Evolutionary conservation across 108 stramenopile genomes (phyloP), one percentile per base, ranked within the genome.

Genomic region (Conticribra weissflogii): DNA sequence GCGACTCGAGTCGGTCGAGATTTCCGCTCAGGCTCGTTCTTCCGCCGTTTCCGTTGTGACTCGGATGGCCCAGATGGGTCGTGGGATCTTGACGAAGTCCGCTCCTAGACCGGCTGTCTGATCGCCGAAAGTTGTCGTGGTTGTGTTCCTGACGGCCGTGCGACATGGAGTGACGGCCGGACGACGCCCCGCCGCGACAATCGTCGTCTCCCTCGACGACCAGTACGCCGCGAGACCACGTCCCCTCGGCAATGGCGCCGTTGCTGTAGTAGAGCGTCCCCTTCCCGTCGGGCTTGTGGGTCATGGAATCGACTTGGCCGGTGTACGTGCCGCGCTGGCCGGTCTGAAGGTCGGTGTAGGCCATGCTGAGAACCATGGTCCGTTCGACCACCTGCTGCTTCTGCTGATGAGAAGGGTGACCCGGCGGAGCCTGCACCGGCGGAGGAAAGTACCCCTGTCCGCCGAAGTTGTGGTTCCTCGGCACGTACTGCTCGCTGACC

Each of bases 231-330:
- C 60, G 67, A 25, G 18, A 46, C 74, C 74, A 76, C 4, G 74
- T 60, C 41, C 74, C 74, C 66, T 76, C 74, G 36, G 74, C 74
- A 28, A 76, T 67, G 18, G 33, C 56, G 5, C 74, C 74, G 30
- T 68, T 67, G 24, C 46, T 52, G 59, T 76, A 76, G 44, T 76
- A 76, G 28, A 76, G 66, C 0, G 74, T 76, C 9, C 74, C 74
- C 59, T 68, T 76, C 23, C 74, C 74, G 33, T 76, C 74, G n/a
- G 74, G 74, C 66, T 61, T 76, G 36, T 67, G 66, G 55, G 32
- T 67, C 2, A 62, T 45, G 45, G 74, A 76, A 28, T 76, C 62
- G 34, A 76, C 59, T 36, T 76, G 74, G 12, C 74, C 74, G 1
- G 74, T 76, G 47, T 62, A 76, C 53, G 74, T 76, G 4, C 74